These are phyloP conservation scores for Austroboletus festivus DNA, from an alignment of 768 basidiomycete species.

Conservation along the genomic window DNA sequence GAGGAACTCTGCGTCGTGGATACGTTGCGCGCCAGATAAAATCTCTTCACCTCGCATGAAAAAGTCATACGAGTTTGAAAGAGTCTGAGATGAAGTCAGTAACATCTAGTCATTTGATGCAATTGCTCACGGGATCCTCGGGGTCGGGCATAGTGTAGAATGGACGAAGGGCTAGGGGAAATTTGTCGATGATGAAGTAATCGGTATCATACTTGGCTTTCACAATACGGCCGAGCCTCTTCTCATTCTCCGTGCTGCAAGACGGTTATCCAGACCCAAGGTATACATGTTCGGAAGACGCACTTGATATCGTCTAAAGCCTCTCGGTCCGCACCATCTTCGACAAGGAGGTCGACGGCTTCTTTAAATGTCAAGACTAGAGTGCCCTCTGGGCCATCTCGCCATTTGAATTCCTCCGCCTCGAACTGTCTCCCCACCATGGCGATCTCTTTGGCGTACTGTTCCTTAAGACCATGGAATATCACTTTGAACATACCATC, in stretches of 20 bases:
- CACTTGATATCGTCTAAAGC: constrained; percentile 88
- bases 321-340: constrained; percentile 78
- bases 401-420: constrained; percentile 93
- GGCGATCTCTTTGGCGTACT: constrained; percentile 80
- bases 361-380: constrained; percentile 82
- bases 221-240: constrained; percentile 84
- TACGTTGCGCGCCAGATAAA: constrained; percentile 95
- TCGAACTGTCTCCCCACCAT: constrained; percentile 84
- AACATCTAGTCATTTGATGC: neutral
- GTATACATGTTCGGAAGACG: constrained; percentile 22
- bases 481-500: constrained; percentile 84
- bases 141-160: constrained; percentile 99
- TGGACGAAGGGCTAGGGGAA: constrained; percentile 91
- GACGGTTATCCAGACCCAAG: constrained; percentile 1
- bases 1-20: constrained; percentile 85
- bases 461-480: constrained; percentile 78
- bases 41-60: constrained; percentile 99
- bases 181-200: constrained; percentile 99
- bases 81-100: constrained; percentile 44
- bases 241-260: constrained; percentile 90
- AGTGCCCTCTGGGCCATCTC: constrained; percentile 65
- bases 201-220: constrained; percentile 95
- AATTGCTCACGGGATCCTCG: constrained; percentile 66
- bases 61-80: constrained; percentile 99
- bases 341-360: constrained; percentile 82